Evolutionary conservation across 805 yeast genomes (phyloP), one percentile per base, ranked within the genome.

Genomic region (Phaffomyces antillensis): DNA sequence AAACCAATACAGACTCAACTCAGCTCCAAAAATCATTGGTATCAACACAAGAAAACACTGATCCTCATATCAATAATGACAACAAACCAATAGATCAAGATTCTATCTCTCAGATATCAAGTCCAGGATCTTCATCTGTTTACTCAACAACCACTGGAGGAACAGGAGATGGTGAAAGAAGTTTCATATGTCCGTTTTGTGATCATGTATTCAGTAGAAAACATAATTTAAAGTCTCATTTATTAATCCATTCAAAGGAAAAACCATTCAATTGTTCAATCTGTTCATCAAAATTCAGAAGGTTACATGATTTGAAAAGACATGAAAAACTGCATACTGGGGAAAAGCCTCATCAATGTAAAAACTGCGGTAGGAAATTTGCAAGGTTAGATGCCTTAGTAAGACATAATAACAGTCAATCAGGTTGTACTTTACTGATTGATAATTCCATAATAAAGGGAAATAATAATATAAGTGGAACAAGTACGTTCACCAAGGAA

Each of bases 241-340:
- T 79, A 50, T 62, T 83, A 51, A 83, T 81, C 32, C 93, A 84
- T 60, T 72, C 86, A 15, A 70, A 73, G 41, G 72, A 70, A 49
- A 81, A 77, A 57, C 87, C 89, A 2, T 84, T 73, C 61, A 61
- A 66, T 23, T 86, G 95, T 61, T 50, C 72, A 12, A 71, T 73
- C 26, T 86, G 95, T 56, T 65, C 71, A 42, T 67, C 76, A 39
- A 74, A 70, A 51, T 86, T 86, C 61, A 72, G 93, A 48, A 70
- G 95, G 39, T 72, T 78, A 28, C 90, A 85, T 60, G 95, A 86
- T 60, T 68, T 86, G 55, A 83, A 79, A 55, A 71, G 95, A 43
- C 95, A 86, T 56, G 76, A 75, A 46, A 82, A 82, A 61, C 68
- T 82, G 32, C 95, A 86, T 57, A 76, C 88, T 0, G 91, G 91